Conservation (phyloP, 108 stramenopile species). For the Nannochloropsis oceanica region DNA sequence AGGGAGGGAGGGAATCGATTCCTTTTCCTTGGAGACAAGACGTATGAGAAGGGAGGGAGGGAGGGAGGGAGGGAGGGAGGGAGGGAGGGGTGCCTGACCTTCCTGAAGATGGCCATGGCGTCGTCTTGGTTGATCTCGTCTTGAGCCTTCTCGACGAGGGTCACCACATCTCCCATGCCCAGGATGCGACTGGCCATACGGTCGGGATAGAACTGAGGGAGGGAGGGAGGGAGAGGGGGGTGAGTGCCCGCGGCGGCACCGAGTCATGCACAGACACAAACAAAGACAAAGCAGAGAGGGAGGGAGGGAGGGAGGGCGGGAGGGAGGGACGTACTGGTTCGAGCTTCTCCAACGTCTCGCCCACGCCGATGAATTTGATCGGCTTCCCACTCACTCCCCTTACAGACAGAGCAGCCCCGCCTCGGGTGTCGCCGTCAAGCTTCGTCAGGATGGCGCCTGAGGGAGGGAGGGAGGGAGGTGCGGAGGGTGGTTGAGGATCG, state of each 20-base stretch:
- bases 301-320: no score
- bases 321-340: no score
- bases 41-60: no score
- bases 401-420: slow-evolving; percentile 80
- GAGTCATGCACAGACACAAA: slow-evolving; percentile 49
- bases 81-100: no score
- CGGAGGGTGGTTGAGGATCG: neutral
- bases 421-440: slow-evolving; percentile 82
- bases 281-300: neutral
- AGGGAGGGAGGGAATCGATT: no score
- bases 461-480: neutral
- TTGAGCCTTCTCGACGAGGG: slow-evolving; percentile 81
- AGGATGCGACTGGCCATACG: slow-evolving; percentile 88
- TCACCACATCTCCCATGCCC: slow-evolving; percentile 90
- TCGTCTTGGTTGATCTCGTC: slow-evolving; percentile 69
- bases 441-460: neutral
- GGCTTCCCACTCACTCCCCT: slow-evolving; percentile 80
- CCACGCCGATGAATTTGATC: slow-evolving; percentile 89
- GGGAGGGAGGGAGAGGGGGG: no score
- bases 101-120: slow-evolving; percentile 57
- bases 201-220: slow-evolving; percentile 89
- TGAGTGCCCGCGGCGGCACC: no score
- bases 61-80: no score
- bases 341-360: slow-evolving; percentile 60
- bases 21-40: no score